These are phyloP conservation scores for Amanita rimosa DNA, from an alignment of 768 basidiomycete genomes.

Conservation along the genomic window DNA sequence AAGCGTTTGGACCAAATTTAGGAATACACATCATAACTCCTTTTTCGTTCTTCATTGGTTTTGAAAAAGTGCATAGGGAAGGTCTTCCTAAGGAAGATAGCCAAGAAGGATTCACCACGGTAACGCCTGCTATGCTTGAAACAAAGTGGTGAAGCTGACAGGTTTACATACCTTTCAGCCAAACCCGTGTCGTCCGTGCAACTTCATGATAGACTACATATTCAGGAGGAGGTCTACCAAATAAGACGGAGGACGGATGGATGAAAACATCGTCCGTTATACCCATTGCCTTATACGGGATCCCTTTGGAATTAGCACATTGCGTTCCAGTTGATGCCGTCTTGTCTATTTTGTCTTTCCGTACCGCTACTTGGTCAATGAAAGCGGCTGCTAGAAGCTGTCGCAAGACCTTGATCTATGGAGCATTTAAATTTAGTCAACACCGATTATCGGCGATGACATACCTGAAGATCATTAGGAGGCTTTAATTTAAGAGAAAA, in stretches of 20 bases:
- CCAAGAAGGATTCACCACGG: constrained; percentile 84
- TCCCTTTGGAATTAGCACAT: constrained; percentile 64
- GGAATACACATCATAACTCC: constrained; percentile 72
- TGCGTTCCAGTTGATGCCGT: constrained; percentile 48
- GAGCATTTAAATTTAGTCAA: constrained; percentile 3
- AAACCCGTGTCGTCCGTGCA: constrained; percentile 60
- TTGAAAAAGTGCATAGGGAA: constrained; percentile 84
- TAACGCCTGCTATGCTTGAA: constrained; percentile 42
- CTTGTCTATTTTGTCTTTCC: constrained; percentile 71
- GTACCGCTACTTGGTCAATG: constrained; percentile 90
- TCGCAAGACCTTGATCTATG: constrained; percentile 77
- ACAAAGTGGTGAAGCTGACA: background rate
- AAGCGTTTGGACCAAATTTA: constrained; percentile 73
- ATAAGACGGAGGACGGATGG: constrained; percentile 80
- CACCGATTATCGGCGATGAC: constrained; percentile 4
- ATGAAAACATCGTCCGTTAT: constrained; percentile 83
- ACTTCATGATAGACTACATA: constrained; percentile 81
- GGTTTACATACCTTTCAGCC: constrained; percentile 59
- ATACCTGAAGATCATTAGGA: constrained; percentile 69
- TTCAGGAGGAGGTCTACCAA: constrained; percentile 63
- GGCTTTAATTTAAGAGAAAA: constrained; percentile 61
- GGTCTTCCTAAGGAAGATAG: constrained; percentile 66
- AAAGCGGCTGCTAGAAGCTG: constrained; percentile 85
- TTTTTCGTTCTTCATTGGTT: constrained; percentile 59
- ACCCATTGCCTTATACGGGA: constrained; percentile 76